Evolutionary conservation across 1,284 basidiomycete species (phyloP), one percentile per base, ranked within the genome.

Genomic region (Rhizoctonia solani): DNA sequence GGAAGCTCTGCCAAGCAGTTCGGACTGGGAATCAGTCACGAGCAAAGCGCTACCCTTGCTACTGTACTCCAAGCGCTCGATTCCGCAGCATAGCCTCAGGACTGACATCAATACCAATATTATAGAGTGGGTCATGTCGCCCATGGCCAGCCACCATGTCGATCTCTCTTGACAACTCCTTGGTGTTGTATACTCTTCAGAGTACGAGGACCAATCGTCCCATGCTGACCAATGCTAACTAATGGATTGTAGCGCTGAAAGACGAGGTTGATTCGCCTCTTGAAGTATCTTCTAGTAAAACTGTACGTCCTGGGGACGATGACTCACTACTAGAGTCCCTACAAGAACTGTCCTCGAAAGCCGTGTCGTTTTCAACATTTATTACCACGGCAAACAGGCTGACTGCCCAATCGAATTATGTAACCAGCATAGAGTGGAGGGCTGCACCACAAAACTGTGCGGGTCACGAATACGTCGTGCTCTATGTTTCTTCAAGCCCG

Each of bases 1-100:
- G 55, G 61, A 66, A 66, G 61, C 61, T 39, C 25, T 21, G 61
- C 61, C 61, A 66, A 66, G 61, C 29, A 37, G 8, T 41, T 53
- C 37, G 16, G n/a, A 25, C 53, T 46, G 50, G 52, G 50, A 54
- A 54, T 30, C 29, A 25, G 21, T 53, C 61, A 66, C 41, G 52
- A 11, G 50, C 27, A 32, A 34, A 9, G 1, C 21, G 19, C 27
- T 8, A 32, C 46, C 46, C 21, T 49, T 49, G n/a, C 23, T 6
- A 46, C 23, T 6, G 46, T 32, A 21, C 53, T 41, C n/a, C n/a
- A n/a, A n/a, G 34, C 27, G 47, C 37, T 9, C 21, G 13, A 25
- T 6, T 50, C 53, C 53, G 54, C 54, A 56, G 54, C 54, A 56
- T 32, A 37, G 30, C 32, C 32, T 34, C 32, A 34, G 25, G 27